phyloP scores from a whole-genome alignment of 2,329 filamentous ascomycete genomes.

The Aspergillus texensis region DNA sequence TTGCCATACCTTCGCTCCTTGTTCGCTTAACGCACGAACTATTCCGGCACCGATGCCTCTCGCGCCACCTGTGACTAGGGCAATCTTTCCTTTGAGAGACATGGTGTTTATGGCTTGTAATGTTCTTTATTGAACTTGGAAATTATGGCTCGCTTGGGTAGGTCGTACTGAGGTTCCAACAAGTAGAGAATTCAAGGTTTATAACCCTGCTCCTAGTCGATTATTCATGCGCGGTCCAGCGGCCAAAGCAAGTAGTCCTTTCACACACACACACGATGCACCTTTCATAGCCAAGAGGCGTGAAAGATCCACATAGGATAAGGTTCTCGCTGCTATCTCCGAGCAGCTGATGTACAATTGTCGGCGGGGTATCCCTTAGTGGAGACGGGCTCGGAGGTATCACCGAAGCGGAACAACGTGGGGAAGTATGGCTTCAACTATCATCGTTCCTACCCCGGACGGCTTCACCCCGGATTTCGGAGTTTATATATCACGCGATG shows the following conservation, averaged over 20 bases:
- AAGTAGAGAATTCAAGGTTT: not conserved
- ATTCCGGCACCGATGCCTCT: slow-evolving; percentile 22
- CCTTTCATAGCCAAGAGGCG: not conserved
- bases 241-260: not conserved
- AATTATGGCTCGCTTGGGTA: not conserved
- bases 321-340: not conserved
- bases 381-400: not conserved
- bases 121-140: not conserved
- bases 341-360: not conserved
- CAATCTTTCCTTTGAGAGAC: slow-evolving; percentile 22
- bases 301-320: not conserved
- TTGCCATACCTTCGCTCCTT: slow-evolving; percentile 17
- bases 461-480: not conserved
- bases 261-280: not conserved
- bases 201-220: not conserved
- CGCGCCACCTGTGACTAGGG: slow-evolving; percentile 24
- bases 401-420: not conserved
- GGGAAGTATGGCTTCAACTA: not conserved
- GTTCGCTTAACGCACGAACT: slow-evolving; percentile 14
- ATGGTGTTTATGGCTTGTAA: slow-evolving; percentile 5
- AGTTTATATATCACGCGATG: not conserved
- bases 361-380: not conserved
- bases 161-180: not conserved
- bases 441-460: not conserved
- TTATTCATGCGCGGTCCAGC: not conserved